A percentile compares a stretch with the other conserved stretches of the same genome.
phyloP scores from a whole-genome alignment of 108 stramenopile species.

The Epithemia pelagica region DNA sequence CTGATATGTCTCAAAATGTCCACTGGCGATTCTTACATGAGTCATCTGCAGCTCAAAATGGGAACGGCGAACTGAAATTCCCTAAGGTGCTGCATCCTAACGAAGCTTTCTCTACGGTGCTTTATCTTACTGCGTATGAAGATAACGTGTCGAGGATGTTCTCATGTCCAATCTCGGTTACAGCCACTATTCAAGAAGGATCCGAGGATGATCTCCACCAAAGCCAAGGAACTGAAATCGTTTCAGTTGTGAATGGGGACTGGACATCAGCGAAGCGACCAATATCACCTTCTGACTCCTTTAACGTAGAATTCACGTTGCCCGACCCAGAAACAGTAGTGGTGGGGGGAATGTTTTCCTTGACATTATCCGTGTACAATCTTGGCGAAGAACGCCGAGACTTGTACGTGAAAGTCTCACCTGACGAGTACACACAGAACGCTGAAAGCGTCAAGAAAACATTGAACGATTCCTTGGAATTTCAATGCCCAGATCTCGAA shows the following conservation, averaged over 20 bases:
- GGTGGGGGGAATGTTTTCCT: constrained; percentile 57
- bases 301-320: constrained; percentile 59
- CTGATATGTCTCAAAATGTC: constrained; percentile 69
- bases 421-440: constrained; percentile 52
- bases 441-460: constrained; percentile 42
- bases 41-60: constrained; percentile 27
- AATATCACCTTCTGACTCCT: constrained; percentile 71
- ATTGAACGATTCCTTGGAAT: constrained; percentile 28
- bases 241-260: constrained; percentile 56
- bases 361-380: constrained; percentile 63
- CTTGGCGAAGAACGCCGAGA: constrained; percentile 55
- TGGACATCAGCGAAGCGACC: constrained; percentile 71
- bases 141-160: constrained; percentile 54
- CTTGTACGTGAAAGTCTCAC: constrained; percentile 70
- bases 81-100: constrained; percentile 54
- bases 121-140: constrained; percentile 63
- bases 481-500: neutral
- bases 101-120: constrained; percentile 63
- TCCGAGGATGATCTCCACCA: neutral
- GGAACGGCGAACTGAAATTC: constrained; percentile 35
- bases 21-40: constrained; percentile 55
- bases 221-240: constrained; percentile 22
- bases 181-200: constrained; percentile 38
- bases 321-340: constrained; percentile 19
- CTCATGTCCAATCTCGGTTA: constrained; percentile 65